Base-by-base conservation (phyloP, 345 rosid genomes). In the Anastatica hierochuntica region DNA sequence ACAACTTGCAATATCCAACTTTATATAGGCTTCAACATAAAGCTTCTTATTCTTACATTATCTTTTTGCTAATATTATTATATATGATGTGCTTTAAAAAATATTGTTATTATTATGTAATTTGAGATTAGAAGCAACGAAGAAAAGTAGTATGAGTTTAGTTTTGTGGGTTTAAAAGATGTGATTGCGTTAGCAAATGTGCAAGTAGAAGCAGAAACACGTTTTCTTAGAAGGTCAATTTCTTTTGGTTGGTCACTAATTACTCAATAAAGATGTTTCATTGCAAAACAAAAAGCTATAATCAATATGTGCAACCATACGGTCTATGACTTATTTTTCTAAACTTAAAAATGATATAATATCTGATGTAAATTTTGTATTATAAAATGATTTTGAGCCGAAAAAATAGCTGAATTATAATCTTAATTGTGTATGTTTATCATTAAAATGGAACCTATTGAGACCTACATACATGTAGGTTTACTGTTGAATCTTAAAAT, bases 81-180 rank as follows among this genome's bases (percentile, higher is more conserved):
- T 24, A 24, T 24, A 24, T 24, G 27, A 24, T 56, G 20, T 15
- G 21, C 37, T 46, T 49, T 4, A 12, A 16, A 7, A 38, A n/a
- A n/a, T n/a, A n/a, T n/a, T n/a, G n/a, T n/a, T n/a, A 10, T 41
- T 36, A 23, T 37, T 63, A 39, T 12, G 57, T 49, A 39, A 31
- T 31, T 31, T 36, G 39, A 49, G 63, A 12, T 13, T n/a, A 44
- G 58, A 57, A 42, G 63, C 53, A 65, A 65, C 63, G 58, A 65
- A 36, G 45, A 56, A 64, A 64, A 49, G 52, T 49, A 23, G n/a
- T n/a, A 1, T 13, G 56, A 46, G 62, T 20, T 55, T 47, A 31
- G 33, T n/a, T 63, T 57, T 34, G 49, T 65, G 69, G 69, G 52
- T 65, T 56, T 39, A 65, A 41, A 65, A 65, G 63, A 26, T 64